Evolutionary conservation across 306 rosid genomes (phyloP).

Genomic region (Heteromeles arbutifolia): DNA sequence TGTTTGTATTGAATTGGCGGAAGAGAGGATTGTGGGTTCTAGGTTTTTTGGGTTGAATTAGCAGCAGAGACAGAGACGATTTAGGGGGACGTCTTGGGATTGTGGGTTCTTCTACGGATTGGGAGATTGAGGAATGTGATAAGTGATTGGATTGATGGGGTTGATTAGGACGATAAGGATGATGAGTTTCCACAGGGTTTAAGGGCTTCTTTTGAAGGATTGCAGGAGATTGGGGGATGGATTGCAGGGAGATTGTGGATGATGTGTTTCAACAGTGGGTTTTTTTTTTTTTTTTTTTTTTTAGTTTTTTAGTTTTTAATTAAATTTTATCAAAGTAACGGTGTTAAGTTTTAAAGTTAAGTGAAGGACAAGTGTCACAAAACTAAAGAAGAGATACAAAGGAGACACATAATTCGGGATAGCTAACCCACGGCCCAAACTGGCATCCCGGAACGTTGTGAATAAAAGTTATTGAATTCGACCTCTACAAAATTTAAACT

Average conservation of each 20-base stretch:
- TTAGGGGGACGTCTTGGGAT: conserved; percentile 69
- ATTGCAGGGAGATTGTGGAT: conserved; percentile 54
- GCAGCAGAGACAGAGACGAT: conserved; percentile 57
- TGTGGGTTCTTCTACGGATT: conserved; percentile 9
- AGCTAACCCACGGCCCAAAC: too few relatives aligned
- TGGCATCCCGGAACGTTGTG: too few relatives aligned
- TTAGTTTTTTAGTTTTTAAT: too few relatives aligned
- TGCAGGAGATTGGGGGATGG: conserved; percentile 4
- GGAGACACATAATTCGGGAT: too few relatives aligned
- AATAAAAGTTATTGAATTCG: too few relatives aligned
- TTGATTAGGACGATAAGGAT: background rate
- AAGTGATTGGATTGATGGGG: conserved; percentile 21
- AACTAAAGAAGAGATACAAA: too few relatives aligned
- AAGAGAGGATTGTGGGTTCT: conserved; percentile 48
- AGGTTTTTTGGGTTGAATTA: conserved; percentile 11
- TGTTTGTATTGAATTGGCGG: conserved; percentile 20
- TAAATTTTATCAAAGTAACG: too few relatives aligned
- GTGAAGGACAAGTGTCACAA: too few relatives aligned
- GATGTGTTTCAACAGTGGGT: too few relatives aligned
- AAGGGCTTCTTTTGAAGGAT: conserved; percentile 41
- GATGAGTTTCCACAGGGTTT: conserved; percentile 46
- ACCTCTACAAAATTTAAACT: too few relatives aligned
- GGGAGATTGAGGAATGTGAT: conserved; percentile 21
- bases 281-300: too few relatives aligned
- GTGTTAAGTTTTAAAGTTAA: too few relatives aligned